Evolutionary conservation across 2,329 filamentous ascomycete species (phyloP), one percentile per base, ranked within the genome.

Genomic region (Cryphonectria nitschkei): DNA sequence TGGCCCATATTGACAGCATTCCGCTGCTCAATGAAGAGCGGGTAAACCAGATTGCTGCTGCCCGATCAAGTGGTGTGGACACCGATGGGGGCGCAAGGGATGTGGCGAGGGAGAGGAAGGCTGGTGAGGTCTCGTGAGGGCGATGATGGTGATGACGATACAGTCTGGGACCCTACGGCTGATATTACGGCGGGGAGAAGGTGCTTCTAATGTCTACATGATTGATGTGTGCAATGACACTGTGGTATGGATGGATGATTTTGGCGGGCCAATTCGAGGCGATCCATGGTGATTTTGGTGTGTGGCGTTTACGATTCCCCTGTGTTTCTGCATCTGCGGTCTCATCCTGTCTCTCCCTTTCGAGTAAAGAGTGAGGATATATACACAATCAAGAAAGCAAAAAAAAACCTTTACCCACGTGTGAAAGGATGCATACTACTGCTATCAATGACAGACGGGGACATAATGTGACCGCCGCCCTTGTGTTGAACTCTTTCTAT

Each of bases 11-110:
- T 1, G 88, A 90, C 72, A 81, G 83, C 26, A 90, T 91, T 63
- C 88, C 89, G 2, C 77, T 90, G 41, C 79, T 91, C 22, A 83
- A 80, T 46, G 86, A 87, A 22, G 84, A 88, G 68, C 76, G 77
- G 58, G 75, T 58, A n/a, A 14, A n/a, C 6, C 39, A 43, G n/a
- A 22, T 13, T 11, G 32, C 19, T 34, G 32, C 22, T 19, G 61
- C 14, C 14, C 54, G 34, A 52, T 68, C 22, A 69, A 74, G 22
- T 56, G 74, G 61, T 71, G 70, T 14, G 65, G 77, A 80, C 43
- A 75, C 84, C 50, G 85, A 88, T 68, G 79, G 78, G 0, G 79
- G 81, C 1, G 81, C 81, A n/a, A 84, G 80, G 71, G 83, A 86
- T 73, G 79, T 82, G 7, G 81, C 84, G 3, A 82, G 84, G 46